These are phyloP conservation scores for Candida gorgasii DNA, from an alignment of 805 yeast species.

Conservation along the genomic window DNA sequence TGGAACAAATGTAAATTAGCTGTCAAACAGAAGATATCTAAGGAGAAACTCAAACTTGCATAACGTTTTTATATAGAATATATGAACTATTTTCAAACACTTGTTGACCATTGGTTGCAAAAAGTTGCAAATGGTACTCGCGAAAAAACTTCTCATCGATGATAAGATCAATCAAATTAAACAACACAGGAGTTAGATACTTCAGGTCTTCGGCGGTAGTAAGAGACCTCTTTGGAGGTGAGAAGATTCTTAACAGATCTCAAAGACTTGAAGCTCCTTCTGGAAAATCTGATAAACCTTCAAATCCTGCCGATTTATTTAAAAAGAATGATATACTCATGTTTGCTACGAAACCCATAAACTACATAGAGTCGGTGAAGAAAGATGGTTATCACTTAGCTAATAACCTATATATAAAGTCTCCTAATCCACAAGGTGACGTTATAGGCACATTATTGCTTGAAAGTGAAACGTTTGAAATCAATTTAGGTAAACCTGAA, in stretches of 20 bases:
- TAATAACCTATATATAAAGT: slow-evolving; percentile 48
- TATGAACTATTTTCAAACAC: neutral
- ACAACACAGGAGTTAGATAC: neutral
- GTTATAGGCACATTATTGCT: slow-evolving; percentile 50
- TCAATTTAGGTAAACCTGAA: slow-evolving; percentile 40
- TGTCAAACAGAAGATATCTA: slow-evolving; percentile 23
- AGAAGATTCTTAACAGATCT: slow-evolving; percentile 17
- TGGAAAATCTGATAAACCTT: slow-evolving; percentile 37
- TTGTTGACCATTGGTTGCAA: neutral
- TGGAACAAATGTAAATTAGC: slow-evolving; percentile 33
- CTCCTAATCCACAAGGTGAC: slow-evolving; percentile 39
- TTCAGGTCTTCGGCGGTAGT: neutral
- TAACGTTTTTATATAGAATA: neutral
- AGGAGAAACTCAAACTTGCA: slow-evolving; percentile 15
- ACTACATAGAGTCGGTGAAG: slow-evolving; percentile 46
- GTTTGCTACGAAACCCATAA: slow-evolving; percentile 43
- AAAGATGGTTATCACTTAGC: slow-evolving; percentile 61
- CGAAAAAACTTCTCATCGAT: slow-evolving; percentile 2
- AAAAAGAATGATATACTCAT: slow-evolving; percentile 45
- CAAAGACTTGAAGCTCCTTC: slow-evolving; percentile 28
- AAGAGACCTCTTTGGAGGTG: slow-evolving; percentile 30
- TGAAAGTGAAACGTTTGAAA: slow-evolving; percentile 61
- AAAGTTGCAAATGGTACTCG: neutral
- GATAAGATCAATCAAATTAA: neutral
- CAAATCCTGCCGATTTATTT: slow-evolving; percentile 45